Conservation (phyloP, 1,284 basidiomycete species). For the Leccinum proximum region DNA sequence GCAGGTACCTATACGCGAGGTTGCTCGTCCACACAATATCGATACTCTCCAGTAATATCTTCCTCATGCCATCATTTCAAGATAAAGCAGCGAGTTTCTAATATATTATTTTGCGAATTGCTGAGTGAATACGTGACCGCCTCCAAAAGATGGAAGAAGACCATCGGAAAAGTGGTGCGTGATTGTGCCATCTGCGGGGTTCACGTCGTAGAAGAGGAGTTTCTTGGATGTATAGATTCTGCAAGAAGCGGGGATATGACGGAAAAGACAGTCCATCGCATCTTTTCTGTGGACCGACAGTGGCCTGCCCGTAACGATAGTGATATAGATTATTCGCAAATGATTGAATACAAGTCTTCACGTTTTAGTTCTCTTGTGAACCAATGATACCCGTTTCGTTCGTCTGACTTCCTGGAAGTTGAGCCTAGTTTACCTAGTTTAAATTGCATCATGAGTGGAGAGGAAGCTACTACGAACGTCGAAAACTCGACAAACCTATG, state of each 20-base stretch:
- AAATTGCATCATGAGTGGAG: background rate
- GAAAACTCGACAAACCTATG: conserved; percentile 7
- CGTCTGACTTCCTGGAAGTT: conserved; percentile 24
- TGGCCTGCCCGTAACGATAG: conserved; percentile 21
- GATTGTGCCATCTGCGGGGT: conserved; percentile 10
- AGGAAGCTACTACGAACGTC: background rate
- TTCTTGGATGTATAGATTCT: conserved; percentile 31
- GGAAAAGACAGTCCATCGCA: conserved; percentile 26
- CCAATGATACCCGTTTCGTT: conserved; percentile 23
- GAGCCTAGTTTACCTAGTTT: conserved; percentile 10
- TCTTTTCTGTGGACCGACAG: conserved; percentile 27
- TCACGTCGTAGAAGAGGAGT: conserved; percentile 25
- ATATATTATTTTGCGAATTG: conserved; percentile 21
- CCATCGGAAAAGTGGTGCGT: conserved; percentile 33
- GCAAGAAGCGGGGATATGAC: conserved; percentile 27
- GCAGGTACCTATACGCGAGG: conserved; percentile 20
- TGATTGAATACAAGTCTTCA: background rate
- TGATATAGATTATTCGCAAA: background rate
- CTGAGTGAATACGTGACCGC: conserved; percentile 25
- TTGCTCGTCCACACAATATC: conserved; percentile 23
- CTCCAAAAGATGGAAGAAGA: conserved; percentile 31
- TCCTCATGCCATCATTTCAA: conserved; percentile 6
- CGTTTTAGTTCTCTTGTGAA: conserved; percentile 15
- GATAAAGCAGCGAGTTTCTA: conserved; percentile 8
- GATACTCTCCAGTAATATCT: conserved; percentile 9